Conservation (phyloP, 2,329 filamentous ascomycete genomes). For the Cytospora piceae region DNA sequence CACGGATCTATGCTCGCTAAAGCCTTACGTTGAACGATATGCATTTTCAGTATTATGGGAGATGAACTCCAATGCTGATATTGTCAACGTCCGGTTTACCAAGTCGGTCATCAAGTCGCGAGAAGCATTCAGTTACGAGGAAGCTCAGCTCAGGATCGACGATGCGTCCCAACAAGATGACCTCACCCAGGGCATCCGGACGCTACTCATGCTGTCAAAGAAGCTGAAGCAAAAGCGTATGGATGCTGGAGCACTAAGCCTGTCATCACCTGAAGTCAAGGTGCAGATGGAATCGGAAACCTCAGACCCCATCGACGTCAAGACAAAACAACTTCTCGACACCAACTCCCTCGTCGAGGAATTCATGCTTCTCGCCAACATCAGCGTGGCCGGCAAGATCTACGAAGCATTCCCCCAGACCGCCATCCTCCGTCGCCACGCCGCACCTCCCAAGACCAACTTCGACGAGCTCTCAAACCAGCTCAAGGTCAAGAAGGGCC, state of each 20-base stretch:
- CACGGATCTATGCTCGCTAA: slow-evolving; percentile 93
- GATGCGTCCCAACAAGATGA: slow-evolving; percentile 86
- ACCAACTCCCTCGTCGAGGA: slow-evolving; percentile 98
- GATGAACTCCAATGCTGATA: slow-evolving; percentile 80
- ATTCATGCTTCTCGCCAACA: slow-evolving; percentile 99
- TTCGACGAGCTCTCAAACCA: slow-evolving; percentile 94
- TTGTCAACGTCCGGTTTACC: slow-evolving; percentile 84
- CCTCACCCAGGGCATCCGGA: slow-evolving; percentile 86
- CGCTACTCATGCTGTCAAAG: slow-evolving; percentile 84
- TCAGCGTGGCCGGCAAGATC: slow-evolving; percentile 87
- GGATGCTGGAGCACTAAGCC: slow-evolving; percentile 91
- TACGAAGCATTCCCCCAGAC: slow-evolving; percentile 94
- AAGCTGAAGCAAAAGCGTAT: slow-evolving; percentile 94
- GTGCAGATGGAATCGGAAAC: slow-evolving; percentile 95
- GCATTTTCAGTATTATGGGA: slow-evolving; percentile 91
- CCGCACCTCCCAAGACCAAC: slow-evolving; percentile 89
- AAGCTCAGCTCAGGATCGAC: slow-evolving; percentile 92
- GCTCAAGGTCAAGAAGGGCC: slow-evolving; percentile 80
- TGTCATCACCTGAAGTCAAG: slow-evolving; percentile 97
- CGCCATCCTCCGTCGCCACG: slow-evolving; percentile 90
- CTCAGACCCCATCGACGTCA: slow-evolving; percentile 92
- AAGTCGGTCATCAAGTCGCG: slow-evolving; percentile 97
- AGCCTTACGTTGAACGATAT: slow-evolving; percentile 94
- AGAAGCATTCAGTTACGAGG: slow-evolving; percentile 97
- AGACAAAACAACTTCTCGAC: slow-evolving; percentile 90